These are phyloP conservation scores for Meyerozyma elateridarum DNA, from an alignment of 1,139 yeast species.

Conservation along the genomic window DNA sequence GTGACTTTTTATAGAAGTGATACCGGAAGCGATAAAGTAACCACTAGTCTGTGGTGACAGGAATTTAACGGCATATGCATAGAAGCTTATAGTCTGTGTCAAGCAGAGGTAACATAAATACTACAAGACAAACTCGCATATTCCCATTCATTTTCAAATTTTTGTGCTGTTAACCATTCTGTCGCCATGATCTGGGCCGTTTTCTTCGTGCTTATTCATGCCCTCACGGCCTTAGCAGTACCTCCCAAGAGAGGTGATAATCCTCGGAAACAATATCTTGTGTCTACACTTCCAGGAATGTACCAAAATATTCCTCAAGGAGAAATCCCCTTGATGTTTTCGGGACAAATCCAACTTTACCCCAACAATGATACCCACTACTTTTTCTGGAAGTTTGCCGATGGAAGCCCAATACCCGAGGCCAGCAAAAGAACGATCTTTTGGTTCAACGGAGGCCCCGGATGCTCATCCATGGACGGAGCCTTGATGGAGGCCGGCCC, in stretches of 20 bases:
- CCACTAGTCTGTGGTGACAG: no score
- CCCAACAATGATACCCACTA: constrained; percentile 55
- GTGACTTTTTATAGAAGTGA: no score
- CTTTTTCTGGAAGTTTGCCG: constrained; percentile 75
- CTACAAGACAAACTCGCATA: no score
- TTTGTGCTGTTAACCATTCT: no score
- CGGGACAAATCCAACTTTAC: constrained; percentile 64
- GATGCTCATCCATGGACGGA: constrained; percentile 98
- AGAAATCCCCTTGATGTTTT: constrained; percentile 53
- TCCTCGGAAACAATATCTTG: constrained; percentile 26
- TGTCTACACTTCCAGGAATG: constrained; percentile 41
- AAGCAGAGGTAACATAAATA: no score
- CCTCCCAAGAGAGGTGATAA: constrained; percentile 19
- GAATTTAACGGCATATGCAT: no score
- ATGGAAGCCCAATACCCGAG: constrained; percentile 27
- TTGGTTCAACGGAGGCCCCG: constrained; percentile 98
- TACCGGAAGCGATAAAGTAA: no score
- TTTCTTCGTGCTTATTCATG: constrained; percentile 6
- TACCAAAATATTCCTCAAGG: constrained; percentile 23
- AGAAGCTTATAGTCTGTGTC: not conserved
- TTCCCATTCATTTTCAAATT: no score
- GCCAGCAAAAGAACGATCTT: constrained; percentile 46
- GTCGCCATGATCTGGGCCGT: constrained; percentile 1
- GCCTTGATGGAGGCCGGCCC: constrained; percentile 94
- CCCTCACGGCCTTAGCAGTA: constrained; percentile 14